Percentiles rank a stretch among this genome's conserved stretches.
Evolutionary conservation across 768 basidiomycete species (phyloP).

Genomic region (Grammothele lineata): DNA sequence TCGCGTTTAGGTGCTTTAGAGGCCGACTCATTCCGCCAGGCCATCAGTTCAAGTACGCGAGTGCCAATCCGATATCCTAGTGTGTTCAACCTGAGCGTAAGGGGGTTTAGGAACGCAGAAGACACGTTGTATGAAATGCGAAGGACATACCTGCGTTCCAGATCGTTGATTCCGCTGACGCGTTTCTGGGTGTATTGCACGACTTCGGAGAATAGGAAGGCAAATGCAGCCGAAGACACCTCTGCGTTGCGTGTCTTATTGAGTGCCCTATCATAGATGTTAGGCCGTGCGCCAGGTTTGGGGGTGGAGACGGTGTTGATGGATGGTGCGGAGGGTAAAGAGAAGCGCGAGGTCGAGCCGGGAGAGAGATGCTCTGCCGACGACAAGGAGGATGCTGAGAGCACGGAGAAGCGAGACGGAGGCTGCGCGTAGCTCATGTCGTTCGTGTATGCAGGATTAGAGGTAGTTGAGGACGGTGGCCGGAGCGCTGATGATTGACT

Average conservation of each 20-base stretch:
- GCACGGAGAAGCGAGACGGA: constrained; percentile 63
- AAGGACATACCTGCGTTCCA: constrained; percentile 87
- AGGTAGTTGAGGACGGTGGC: no score
- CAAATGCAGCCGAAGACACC: constrained; percentile 77
- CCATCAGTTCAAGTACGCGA: constrained; percentile 82
- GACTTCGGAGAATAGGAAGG: constrained; percentile 90
- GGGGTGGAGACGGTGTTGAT: constrained; percentile 40
- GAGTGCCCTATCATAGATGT: constrained; percentile 85
- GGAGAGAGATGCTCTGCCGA: constrained; percentile 47
- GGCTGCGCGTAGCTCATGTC: constrained; percentile 50
- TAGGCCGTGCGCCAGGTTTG: constrained; percentile 47
- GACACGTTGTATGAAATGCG: no score
- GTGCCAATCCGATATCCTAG: constrained; percentile 90
- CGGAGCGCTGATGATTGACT: no score
- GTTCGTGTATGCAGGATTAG: no score
- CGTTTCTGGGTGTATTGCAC: constrained; percentile 96
- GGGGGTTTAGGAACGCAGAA: no score
- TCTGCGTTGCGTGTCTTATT: constrained; percentile 85
- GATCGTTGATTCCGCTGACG: constrained; percentile 90
- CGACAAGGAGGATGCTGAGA: constrained; percentile 54
- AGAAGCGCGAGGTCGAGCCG: constrained; percentile 64
- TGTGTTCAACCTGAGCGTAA: constrained; percentile 66
- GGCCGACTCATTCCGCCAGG: constrained; percentile 71
- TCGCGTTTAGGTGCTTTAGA: constrained; percentile 93
- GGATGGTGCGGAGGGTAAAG: constrained; percentile 55